Base-by-base conservation (phyloP, 495 filamentous ascomycete species). In the Hypoxylon fragiforme region DNA sequence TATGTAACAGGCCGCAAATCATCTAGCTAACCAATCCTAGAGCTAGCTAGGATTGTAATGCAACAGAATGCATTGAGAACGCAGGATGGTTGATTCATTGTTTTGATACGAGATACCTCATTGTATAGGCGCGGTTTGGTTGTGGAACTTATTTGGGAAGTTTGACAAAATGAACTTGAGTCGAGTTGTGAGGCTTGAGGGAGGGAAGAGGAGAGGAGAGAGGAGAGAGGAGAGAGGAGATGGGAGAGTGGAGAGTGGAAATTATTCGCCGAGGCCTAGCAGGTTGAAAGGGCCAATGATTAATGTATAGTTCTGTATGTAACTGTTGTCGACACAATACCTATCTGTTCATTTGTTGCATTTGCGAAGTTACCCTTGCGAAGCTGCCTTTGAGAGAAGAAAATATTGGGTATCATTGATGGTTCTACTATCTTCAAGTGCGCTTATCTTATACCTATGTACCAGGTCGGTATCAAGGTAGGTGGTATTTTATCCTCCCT, bases 1-100 rank as follows among this genome's bases (percentile, higher is more conserved):
- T 58, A n/a, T n/a, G n/a, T n/a, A n/a, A n/a, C n/a, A 78, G 75
- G 75, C 75, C 32, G 75, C 74, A 53, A 76, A 78, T 36, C 67
- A 72, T 51, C 68, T 78, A 55, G 74, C 75, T 43, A 73, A 65
- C 61, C 73, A 77, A 57, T 73, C 75, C 24, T 77, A 61, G 31
- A 42, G 14, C 28, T 21, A 42, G 14, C 28, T 21, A 41, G 45
- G 54, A 31, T 35, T 58, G 41, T 26, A 21, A 34, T 46, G 31
- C 21, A 8, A 46, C 36, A 19, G 11, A 44, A 39, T 39, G 41
- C 26, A 50, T 22, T 35, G 42, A 54, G 32, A n/a, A 43, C 14
- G 45, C 19, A 45, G 46, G 39, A 59, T 48, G 45, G 51, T 55
- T 38, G 32, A 30, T 40, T 48, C 43, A 54, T 55, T 62, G 44